Base-by-base conservation (phyloP, 352 stramenopile species). In the Pythium vanterpoolii region DNA sequence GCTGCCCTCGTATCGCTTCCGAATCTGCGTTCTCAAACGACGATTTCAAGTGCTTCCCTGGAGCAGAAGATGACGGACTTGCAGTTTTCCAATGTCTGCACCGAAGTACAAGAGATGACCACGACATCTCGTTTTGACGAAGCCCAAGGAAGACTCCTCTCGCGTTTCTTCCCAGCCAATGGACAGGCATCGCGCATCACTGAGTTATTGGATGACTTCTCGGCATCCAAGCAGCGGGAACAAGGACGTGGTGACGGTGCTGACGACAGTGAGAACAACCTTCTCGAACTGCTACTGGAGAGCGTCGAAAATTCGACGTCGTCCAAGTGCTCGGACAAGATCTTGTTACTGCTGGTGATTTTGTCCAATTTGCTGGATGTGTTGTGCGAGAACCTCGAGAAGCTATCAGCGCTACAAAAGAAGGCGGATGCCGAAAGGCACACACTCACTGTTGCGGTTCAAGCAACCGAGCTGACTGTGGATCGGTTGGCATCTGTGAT, bases 121-220 rank as follows among this genome's bases (percentile, higher is more conserved):
- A 65, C 72, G 9, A 49, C 56, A 33, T 69, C 49, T 28, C 50
- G 71, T 18, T 71, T 86, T 30, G 69, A 86, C 42, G 54, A 69
- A 21, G 76, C 79, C 7, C 54, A 83, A 10, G 68, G 61, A 0
- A 40, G 72, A 47, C 40, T 89, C 21, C 49, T 86, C 2, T 64
- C 34, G 1, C 71, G 88, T 46, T 89, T 87, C 31, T 89, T 89
- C 31, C 76, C 81, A 14, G 54, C 55, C 0, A 54, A 59, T 19
- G 75, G 70, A 1, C 75, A 87, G 34, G 42, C 46, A 16, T 62
- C 74, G 8, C 76, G 80, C 3, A 66, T 90, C 23, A 56, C 63
- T 11, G 80, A 88, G 16, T 68, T 90, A 16, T 53, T 90, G 5
- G 66, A 78, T 2, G 80, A 90, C 23, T 88, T 87, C 57, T 57